Evolutionary conservation across 106 monocot genomes (phyloP).

Genomic region (Allium cepa): DNA sequence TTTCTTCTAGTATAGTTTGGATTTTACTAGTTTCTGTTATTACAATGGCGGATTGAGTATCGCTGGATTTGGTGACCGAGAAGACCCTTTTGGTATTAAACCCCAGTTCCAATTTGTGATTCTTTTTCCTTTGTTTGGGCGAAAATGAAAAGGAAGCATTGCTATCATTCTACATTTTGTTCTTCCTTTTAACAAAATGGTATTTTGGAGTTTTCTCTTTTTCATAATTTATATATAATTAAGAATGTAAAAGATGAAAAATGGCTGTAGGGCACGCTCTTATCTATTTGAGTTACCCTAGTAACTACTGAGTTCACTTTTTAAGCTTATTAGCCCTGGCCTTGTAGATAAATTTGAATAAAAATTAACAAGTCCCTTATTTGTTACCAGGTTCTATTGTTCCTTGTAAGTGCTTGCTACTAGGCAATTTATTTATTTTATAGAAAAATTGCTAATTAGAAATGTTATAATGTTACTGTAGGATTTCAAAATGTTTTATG

Average conservation of each 20-base stretch:
- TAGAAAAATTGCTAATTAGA: too few species aligned
- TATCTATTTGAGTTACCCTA: not conserved
- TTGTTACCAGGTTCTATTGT: not conserved
- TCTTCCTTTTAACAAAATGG: not conserved
- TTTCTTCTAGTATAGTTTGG: not conserved
- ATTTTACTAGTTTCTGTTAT: not conserved
- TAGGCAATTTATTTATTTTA: not conserved
- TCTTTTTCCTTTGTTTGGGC: not conserved
- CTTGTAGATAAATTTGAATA: not conserved
- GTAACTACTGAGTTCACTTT: not conserved
- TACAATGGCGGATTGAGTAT: not conserved
- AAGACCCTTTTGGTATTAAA: not conserved
- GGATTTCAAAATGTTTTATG: conserved; percentile 61
- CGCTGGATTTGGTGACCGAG: not conserved
- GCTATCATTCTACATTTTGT: not conserved
- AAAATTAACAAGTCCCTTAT: not conserved
- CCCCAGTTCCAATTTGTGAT: not conserved
- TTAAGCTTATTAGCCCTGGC: not conserved
- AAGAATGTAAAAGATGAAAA: not conserved
- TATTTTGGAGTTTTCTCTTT: not conserved
- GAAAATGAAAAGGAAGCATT: not conserved
- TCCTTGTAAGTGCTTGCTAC: not conserved
- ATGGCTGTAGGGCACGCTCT: not conserved
- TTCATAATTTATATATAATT: not conserved
- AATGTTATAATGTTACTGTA: not conserved